Conservation (phyloP, 768 basidiomycete genomes). For the Psilocybe subaeruginosa region DNA sequence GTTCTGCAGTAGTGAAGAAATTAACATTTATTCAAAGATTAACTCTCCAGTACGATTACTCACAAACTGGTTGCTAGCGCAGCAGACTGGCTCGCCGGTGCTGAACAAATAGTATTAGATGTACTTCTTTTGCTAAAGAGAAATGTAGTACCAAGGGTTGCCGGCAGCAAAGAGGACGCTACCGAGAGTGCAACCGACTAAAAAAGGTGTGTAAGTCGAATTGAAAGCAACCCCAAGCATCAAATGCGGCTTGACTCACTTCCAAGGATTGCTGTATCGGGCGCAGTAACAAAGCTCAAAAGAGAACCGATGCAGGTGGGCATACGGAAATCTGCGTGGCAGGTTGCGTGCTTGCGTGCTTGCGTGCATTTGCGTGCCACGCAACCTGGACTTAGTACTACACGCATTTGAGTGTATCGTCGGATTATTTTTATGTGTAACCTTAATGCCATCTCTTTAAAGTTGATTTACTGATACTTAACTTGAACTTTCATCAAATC, state of each 20-base stretch:
- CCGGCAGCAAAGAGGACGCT: slow-evolving; percentile 17
- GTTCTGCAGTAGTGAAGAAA: slow-evolving; percentile 1
- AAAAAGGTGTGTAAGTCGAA: background rate
- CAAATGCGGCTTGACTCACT: slow-evolving; percentile 8
- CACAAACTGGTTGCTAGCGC: slow-evolving; percentile 23
- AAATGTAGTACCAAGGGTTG: slow-evolving; percentile 12
- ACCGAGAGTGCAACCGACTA: slow-evolving; percentile 23
- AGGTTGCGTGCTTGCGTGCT: too few relatives aligned
- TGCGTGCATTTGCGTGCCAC: too few relatives aligned
- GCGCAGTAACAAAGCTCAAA: slow-evolving; percentile 2
- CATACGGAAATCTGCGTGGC: too few relatives aligned
- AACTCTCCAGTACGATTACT: background rate
- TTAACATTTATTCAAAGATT: background rate
- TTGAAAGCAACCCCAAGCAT: too few relatives aligned
- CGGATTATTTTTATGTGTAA: too few relatives aligned
- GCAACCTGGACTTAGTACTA: too few relatives aligned
- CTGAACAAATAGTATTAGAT: slow-evolving; percentile 4
- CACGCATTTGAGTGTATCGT: too few relatives aligned
- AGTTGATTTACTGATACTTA: too few relatives aligned
- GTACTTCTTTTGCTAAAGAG: background rate
- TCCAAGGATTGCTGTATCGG: slow-evolving; percentile 18
- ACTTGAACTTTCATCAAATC: too few relatives aligned
- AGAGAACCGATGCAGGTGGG: slow-evolving; percentile 8
- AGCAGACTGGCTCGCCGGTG: slow-evolving; percentile 24
- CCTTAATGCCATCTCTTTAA: too few relatives aligned